phyloP scores from a whole-genome alignment of 495 filamentous ascomycete species.

The Neurospora cerealis region DNA sequence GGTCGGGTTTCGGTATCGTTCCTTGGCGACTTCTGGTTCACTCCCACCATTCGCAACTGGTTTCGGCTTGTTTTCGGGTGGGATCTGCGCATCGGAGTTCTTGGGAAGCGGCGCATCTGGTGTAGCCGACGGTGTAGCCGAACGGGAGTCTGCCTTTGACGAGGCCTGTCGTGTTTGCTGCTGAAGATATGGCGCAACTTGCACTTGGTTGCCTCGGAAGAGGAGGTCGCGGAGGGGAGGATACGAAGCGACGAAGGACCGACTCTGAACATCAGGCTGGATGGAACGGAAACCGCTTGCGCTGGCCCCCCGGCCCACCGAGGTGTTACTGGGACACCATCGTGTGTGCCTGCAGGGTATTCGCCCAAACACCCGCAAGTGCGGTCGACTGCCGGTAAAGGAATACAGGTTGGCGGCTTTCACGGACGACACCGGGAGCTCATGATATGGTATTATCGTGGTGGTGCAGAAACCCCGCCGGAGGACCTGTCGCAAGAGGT shows the following conservation, averaged over 20 bases:
- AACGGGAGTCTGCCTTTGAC: neutral
- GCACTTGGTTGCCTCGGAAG: neutral
- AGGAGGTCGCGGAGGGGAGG: neutral
- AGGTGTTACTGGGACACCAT: slow-evolving; percentile 41
- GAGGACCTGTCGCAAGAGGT: neutral
- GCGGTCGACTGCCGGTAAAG: slow-evolving; percentile 28
- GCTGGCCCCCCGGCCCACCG: slow-evolving; percentile 43
- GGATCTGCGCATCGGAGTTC: neutral
- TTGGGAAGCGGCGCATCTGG: neutral
- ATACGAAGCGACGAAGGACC: neutral
- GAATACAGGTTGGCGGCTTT: slow-evolving; percentile 36
- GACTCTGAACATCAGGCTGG: neutral
- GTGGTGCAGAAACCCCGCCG: slow-evolving; percentile 1
- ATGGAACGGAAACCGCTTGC: slow-evolving; percentile 11
- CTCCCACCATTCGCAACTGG: neutral
- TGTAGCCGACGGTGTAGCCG: neutral
- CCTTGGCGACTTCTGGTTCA: neutral
- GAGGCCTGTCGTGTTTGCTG: neutral
- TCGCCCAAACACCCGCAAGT: slow-evolving; percentile 41
- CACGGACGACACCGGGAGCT: slow-evolving; percentile 11
- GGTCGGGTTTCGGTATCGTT: neutral
- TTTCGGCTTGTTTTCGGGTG: neutral
- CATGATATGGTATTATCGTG: slow-evolving; percentile 21
- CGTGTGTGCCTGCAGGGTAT: slow-evolving; percentile 33
- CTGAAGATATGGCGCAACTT: neutral